These are phyloP conservation scores for Geotrichum macrosporum DNA, from an alignment of 1,139 yeast species.

Conservation along the genomic window DNA sequence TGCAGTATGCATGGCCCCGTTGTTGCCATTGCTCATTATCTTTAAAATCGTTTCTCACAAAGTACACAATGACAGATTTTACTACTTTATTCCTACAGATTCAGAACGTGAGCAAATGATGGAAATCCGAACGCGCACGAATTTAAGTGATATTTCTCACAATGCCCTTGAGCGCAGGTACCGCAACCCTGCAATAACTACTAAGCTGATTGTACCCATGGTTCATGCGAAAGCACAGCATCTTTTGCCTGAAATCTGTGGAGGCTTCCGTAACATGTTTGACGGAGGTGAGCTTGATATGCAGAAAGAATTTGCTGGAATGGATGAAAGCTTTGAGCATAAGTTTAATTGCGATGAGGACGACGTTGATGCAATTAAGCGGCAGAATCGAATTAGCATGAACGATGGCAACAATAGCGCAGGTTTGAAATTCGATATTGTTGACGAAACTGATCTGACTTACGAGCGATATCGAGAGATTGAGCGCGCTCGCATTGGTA, in stretches of 20 bases:
- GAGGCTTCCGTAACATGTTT: constrained; percentile 2
- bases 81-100: constrained; percentile 33
- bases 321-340: constrained; percentile 6
- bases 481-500: constrained; percentile 11
- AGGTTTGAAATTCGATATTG: constrained; percentile 28
- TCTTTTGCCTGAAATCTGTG: constrained; percentile 25
- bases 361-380: constrained; percentile 12
- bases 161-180: constrained; percentile 31
- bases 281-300: constrained; percentile 10
- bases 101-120: constrained; percentile 26
- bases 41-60: constrained; percentile 31
- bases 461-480: constrained; percentile 27
- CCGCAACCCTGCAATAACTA: constrained; percentile 35
- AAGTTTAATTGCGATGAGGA: constrained; percentile 12
- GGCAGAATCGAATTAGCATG: constrained; percentile 14
- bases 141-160: constrained; percentile 24
- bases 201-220: constrained; percentile 36
- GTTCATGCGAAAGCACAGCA: constrained; percentile 33
- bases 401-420: neutral
- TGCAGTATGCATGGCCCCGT: constrained; percentile 38
- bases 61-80: constrained; percentile 29
- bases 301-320: constrained; percentile 11
- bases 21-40: constrained; percentile 32
- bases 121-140: constrained; percentile 13
- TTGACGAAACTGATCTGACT: constrained; percentile 32